phyloP scores from a whole-genome alignment of 495 filamentous ascomycete species.

The Penicillium ochrochloron region DNA sequence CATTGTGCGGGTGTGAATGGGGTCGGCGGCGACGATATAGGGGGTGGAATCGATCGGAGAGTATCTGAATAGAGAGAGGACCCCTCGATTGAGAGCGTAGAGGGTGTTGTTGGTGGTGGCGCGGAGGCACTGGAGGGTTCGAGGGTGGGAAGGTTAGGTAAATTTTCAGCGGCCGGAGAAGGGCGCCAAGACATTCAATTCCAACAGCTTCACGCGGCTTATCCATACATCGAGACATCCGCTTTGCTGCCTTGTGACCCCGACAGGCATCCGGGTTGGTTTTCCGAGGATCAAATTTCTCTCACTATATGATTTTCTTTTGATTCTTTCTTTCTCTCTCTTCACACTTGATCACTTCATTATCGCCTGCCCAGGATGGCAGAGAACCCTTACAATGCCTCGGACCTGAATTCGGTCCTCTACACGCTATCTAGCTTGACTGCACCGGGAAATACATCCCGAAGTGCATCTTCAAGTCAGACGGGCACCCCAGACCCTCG shows the following conservation, averaged over 20 bases:
- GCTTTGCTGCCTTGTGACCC: neutral
- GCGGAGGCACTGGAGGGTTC: slow-evolving; percentile 18
- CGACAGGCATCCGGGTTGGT: neutral
- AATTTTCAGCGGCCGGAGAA: slow-evolving; percentile 45
- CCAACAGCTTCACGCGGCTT: slow-evolving; percentile 26
- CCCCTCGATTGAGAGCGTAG: slow-evolving; percentile 22
- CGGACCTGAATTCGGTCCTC: slow-evolving; percentile 59
- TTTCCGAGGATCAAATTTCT: neutral
- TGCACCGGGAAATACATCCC: slow-evolving; percentile 16
- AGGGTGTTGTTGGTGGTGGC: slow-evolving; percentile 23
- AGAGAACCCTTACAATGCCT: slow-evolving; percentile 40
- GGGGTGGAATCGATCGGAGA: slow-evolving; percentile 12
- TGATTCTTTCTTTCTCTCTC: neutral
- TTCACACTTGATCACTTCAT: neutral
- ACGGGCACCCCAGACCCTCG: slow-evolving; percentile 6
- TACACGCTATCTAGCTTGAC: slow-evolving; percentile 50
- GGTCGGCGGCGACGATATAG: slow-evolving; percentile 7
- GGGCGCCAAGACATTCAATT: slow-evolving; percentile 31
- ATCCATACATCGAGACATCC: neutral
- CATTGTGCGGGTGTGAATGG: slow-evolving; percentile 48
- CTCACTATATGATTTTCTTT: neutral
- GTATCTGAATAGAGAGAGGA: neutral
- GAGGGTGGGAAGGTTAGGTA: slow-evolving; percentile 32
- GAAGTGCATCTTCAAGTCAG: slow-evolving; percentile 6
- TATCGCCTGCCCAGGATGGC: slow-evolving; percentile 31